Evolutionary conservation across 2,329 filamentous ascomycete species (phyloP), one percentile per base, ranked within the genome.

Genomic region (Alternaria conjuncta): DNA sequence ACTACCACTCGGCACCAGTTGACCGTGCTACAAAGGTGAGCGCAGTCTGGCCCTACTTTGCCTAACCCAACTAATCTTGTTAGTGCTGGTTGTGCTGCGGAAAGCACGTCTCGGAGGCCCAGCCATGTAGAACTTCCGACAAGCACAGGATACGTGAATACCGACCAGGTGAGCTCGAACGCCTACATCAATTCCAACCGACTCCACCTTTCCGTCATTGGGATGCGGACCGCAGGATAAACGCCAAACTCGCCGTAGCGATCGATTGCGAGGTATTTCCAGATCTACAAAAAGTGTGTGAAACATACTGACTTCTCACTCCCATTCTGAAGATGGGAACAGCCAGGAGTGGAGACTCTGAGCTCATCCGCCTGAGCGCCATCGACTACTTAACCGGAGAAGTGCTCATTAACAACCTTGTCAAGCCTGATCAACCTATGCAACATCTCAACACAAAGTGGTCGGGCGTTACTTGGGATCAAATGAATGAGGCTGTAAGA

Each of bases 331-430:
- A 41, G 66, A 87, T 88, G 85, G 86, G 86, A 15, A 81, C 78
- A 0, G 76, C 83, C 2, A 66, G 69, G 9, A 75, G 75, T 6
- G 81, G 83, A 7, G 84, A 87, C 10, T 73, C 76, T 0, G 85
- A 87, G 64, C 75, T 88, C 8, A 86, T 88, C 61, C 84, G 86
- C 4, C 45, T 88, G 2, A 84, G 83, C 0, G 70, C 83, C 2
- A 70, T 88, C 25, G 86, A 69, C 13, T 86, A 84, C 68, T 86
- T 87, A 69, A 81, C 83, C 1, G 79, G 81, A 4, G 70, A 81
- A 13, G 69, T 84, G 11, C 80, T 88, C 1, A 71, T 88, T 28
- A 83, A 88, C 71, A 80, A 75, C 6, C 78, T 88, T 2, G 85
- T 88, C 4, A 82, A 75, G 50, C 86, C 86, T 0, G 72, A 79